phyloP scores from a whole-genome alignment of 1,139 yeast species.

The Hyphopichia buzzinii region DNA sequence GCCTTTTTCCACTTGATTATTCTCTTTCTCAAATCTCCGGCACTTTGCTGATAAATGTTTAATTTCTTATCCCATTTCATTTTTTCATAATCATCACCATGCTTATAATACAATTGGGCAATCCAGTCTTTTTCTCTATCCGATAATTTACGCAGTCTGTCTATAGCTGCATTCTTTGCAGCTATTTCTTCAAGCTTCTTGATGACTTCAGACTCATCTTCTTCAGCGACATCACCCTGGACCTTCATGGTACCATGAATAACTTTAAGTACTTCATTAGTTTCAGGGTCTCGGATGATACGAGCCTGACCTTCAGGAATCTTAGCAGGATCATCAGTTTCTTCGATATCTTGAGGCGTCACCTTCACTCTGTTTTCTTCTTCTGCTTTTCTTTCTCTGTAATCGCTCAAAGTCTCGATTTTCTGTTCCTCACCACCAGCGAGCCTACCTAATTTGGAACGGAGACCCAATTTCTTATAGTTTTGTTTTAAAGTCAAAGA shows the following conservation, averaged over 20 bases:
- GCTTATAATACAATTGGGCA: constrained; percentile 58
- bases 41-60: constrained; percentile 78
- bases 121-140: constrained; percentile 80
- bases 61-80: constrained; percentile 92
- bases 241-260: constrained; percentile 63
- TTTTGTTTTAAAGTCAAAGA: constrained; percentile 80
- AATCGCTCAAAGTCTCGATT: constrained; percentile 38
- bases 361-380: constrained; percentile 24
- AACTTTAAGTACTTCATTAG: constrained; percentile 67
- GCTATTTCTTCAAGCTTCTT: constrained; percentile 71
- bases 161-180: constrained; percentile 41
- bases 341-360: constrained; percentile 36
- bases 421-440: constrained; percentile 69
- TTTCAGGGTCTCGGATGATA: constrained; percentile 64
- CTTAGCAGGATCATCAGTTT: constrained; percentile 50
- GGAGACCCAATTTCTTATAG: constrained; percentile 72
- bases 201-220: constrained; percentile 51
- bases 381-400: constrained; percentile 22
- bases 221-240: constrained; percentile 21
- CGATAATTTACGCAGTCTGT: constrained; percentile 56
- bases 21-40: constrained; percentile 77
- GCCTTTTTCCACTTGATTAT: constrained; percentile 63
- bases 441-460: constrained; percentile 59
- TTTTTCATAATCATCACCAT: constrained; percentile 84
- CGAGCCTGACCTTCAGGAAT: constrained; percentile 83